Base-by-base conservation (phyloP, 2,329 filamentous ascomycete genomes). In the Aspergillus luchuensis region DNA sequence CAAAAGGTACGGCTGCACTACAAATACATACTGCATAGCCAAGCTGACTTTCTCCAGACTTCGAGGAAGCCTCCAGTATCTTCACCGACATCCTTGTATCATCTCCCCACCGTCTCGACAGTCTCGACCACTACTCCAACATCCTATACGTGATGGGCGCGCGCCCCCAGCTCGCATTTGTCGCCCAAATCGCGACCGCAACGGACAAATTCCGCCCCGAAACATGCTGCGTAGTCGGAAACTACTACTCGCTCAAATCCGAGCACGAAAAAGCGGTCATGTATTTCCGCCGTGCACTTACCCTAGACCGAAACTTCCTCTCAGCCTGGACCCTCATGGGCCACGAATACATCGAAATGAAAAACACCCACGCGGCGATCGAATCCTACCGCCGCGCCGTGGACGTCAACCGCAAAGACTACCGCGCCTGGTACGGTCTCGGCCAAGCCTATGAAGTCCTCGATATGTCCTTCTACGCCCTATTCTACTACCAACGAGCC, bases 271-370 rank as follows among this genome's bases (percentile, higher is more conserved):
- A 99, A 74, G 94, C 95, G 0, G 93, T 99, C 56, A 92, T 97
- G 79, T 98, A 98, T 77, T 99, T 99, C 80, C 90, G 95, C 3
- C 89, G 95, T 21, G 95, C 95, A 0, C 79, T 99, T 19, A 96
- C 92, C 0, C 82, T 99, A 0, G 95, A 99, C 73, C 88, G 94
- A 8, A 89, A 88, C 25, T 99, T 95, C 73, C 84, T 97, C 15
- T 96, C 92, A 0, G 95, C 95, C 1, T 99, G 95, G 95, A 99
- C 95, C 0, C 82, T 99, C 1, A 98, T 99, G 94, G 95, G 95
- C 1, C 95, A 99, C 76, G 95, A 99, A 75, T 99, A 97, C 69
- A 92, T 98, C 57, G 95, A 99, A 76, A 88, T 99, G 78, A 99
- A 98, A 73, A 99, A 99, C 74, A 98, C 94, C 0, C 95, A 99